Conservation (phyloP, 2,329 filamentous ascomycete species). For the Chalara sp. region DNA sequence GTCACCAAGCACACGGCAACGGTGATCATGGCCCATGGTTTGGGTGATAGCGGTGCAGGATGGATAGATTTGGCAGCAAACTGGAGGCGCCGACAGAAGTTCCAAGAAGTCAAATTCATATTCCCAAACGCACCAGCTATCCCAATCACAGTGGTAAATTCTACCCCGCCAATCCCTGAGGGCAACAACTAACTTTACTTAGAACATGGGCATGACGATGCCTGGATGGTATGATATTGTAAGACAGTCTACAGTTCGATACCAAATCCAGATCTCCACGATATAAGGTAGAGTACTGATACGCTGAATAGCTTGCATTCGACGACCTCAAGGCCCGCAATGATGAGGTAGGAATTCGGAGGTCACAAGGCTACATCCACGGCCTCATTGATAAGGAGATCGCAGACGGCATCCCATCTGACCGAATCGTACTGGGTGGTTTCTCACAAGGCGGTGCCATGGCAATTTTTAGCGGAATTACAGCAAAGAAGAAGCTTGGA, state of each 20-base stretch:
- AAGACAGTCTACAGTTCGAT: constrained; percentile 21
- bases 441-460: constrained; percentile 88
- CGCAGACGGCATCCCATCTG: constrained; percentile 69
- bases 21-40: constrained; percentile 87
- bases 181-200: constrained; percentile 6
- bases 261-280: too few species aligned
- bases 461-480: constrained; percentile 74
- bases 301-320: constrained; percentile 32
- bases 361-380: constrained; percentile 70
- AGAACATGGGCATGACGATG: constrained; percentile 75
- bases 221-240: constrained; percentile 85
- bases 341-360: constrained; percentile 68
- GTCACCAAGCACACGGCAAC: constrained; percentile 83
- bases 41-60: constrained; percentile 76
- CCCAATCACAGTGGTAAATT: constrained; percentile 68
- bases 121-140: constrained; percentile 86
- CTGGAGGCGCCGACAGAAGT: constrained; percentile 72
- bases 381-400: constrained; percentile 74
- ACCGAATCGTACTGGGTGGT: constrained; percentile 79
- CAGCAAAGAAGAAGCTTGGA: constrained; percentile 65
- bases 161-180: not conserved
- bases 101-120: constrained; percentile 88
- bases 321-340: constrained; percentile 41
- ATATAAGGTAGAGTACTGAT: constrained; percentile 1
- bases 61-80: constrained; percentile 82